A percentile compares a stretch with the other conserved stretches of the same genome.
phyloP scores from a whole-genome alignment of 768 basidiomycete species.

The Lentinus brumalis region DNA sequence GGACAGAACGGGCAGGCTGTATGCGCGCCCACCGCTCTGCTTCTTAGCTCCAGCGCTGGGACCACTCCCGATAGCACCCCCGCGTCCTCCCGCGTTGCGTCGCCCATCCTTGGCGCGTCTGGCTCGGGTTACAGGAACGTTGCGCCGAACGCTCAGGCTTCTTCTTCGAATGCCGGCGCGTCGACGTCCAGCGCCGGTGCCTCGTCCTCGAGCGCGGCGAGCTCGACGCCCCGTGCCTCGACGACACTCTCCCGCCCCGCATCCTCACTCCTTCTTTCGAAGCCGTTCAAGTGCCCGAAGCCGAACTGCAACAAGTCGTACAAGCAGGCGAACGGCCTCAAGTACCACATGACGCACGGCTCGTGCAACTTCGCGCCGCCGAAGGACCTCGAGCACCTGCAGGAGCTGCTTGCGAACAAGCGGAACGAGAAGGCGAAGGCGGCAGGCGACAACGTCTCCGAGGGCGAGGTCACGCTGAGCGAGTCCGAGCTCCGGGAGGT shows the following conservation, averaged over 20 bases:
- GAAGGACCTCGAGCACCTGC: constrained; percentile 78
- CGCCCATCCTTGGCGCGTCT: constrained; percentile 29
- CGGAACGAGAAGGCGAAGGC: constrained; percentile 38
- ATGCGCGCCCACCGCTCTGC: constrained; percentile 67
- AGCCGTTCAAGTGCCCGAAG: constrained; percentile 93
- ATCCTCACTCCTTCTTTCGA: constrained; percentile 68
- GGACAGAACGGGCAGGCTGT: constrained; percentile 34
- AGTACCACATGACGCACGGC: constrained; percentile 93
- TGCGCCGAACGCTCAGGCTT: constrained; percentile 28
- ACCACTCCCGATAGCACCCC: constrained; percentile 52
- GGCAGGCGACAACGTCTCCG: constrained; percentile 12
- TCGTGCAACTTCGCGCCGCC: constrained; percentile 92
- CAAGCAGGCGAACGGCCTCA: constrained; percentile 94
- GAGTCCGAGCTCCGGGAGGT: constrained; percentile 71
- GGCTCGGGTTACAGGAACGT: constrained; percentile 21
- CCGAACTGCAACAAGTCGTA: constrained; percentile 95
- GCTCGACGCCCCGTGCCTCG: constrained; percentile 39
- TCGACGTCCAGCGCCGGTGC: constrained; percentile 27
- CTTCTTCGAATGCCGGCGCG: constrained; percentile 25
- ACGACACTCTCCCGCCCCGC: constrained; percentile 52
- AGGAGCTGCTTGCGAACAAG: constrained; percentile 62
- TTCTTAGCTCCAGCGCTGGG: constrained; percentile 51
- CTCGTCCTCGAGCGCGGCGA: constrained; percentile 22
- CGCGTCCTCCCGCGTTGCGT: constrained; percentile 46
- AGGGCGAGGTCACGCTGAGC: constrained; percentile 38